Conservation (phyloP, 345 rosid genomes). For the Streptanthus diversifolius region DNA sequence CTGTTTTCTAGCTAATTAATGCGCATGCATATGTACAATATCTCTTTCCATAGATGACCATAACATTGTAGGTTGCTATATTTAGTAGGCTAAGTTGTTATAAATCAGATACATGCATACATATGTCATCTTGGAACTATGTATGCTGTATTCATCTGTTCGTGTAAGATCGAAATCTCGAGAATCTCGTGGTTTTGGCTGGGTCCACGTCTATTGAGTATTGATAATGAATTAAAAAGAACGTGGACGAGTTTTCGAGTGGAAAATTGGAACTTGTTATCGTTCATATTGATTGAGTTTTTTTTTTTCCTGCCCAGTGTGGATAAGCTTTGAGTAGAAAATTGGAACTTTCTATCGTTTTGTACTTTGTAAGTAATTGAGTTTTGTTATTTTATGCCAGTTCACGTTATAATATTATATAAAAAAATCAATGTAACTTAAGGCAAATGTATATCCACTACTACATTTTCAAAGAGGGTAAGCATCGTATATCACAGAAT, state of each 20-base stretch:
- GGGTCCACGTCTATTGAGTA: background rate
- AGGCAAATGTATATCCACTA: background rate
- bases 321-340: conserved; percentile 4
- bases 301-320: background rate
- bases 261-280: background rate
- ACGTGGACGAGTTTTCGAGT: background rate
- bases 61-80: conserved; percentile 6
- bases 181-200: conserved; percentile 9
- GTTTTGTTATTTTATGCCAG: background rate
- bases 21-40: background rate
- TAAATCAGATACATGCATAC: background rate
- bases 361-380: background rate
- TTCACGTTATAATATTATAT: background rate
- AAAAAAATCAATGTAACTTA: background rate
- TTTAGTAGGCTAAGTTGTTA: background rate
- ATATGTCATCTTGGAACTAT: background rate
- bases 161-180: background rate
- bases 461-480: background rate
- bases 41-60: background rate
- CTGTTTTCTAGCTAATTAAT: conserved; percentile 13
- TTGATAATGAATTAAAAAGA: background rate
- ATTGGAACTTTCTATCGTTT: background rate
- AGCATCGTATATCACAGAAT: background rate
- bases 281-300: background rate
- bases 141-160: background rate